Conservation (phyloP, 345 rosid genomes). For the Geranium rotundifolium region DNA sequence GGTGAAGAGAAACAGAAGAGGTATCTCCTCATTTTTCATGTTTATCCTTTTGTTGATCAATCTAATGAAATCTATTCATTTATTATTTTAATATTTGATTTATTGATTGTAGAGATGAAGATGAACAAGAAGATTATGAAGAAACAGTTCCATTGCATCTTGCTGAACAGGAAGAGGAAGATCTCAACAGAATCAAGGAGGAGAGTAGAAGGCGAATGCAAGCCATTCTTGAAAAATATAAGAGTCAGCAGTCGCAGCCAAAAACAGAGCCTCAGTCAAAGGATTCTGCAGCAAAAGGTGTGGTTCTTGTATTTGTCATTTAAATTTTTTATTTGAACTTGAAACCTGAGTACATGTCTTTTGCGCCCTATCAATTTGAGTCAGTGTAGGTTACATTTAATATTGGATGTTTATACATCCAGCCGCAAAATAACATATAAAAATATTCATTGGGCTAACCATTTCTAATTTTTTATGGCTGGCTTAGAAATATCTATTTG, state of each 20-base stretch:
- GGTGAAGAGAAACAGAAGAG: conserved; percentile 24
- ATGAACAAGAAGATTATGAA: conserved; percentile 56
- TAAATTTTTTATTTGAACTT: neutral
- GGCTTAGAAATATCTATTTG: too few relatives aligned
- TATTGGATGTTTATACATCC: neutral
- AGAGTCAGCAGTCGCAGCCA: conserved; percentile 40
- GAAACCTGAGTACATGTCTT: neutral
- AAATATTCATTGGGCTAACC: too few relatives aligned
- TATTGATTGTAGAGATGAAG: conserved; percentile 37
- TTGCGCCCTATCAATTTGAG: too few relatives aligned
- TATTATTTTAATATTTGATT: conserved; percentile 5
- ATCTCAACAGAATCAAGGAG: conserved; percentile 68
- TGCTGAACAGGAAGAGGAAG: conserved; percentile 82
- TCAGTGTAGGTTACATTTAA: too few relatives aligned
- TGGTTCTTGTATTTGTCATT: neutral
- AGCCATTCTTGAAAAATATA: conserved; percentile 72
- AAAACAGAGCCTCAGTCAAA: conserved; percentile 21
- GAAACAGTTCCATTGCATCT: conserved; percentile 36
- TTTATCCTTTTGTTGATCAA: neutral
- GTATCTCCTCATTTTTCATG: conserved; percentile 11
- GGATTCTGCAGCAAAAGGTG: conserved; percentile 33
- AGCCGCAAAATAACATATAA: neutral
- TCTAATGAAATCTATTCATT: conserved; percentile 1
- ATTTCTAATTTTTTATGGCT: too few relatives aligned
- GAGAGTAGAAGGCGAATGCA: conserved; percentile 81